Conservation (phyloP, 2,329 filamentous ascomycete species). For the Nothopassalora personata region DNA sequence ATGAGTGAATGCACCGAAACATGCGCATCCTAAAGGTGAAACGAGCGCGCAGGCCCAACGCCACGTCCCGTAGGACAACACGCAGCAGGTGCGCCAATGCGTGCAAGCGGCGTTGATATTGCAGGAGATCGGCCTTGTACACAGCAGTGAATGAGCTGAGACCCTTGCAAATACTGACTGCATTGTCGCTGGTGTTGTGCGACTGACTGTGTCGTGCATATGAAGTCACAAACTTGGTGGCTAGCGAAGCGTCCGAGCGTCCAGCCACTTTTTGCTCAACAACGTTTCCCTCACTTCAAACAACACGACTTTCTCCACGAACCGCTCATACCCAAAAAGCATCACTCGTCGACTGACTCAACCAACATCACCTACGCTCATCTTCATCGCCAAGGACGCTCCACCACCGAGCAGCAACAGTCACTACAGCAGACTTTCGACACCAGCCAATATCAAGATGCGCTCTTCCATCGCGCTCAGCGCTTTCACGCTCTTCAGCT, state of each 20-base stretch:
- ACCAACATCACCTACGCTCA: constrained; percentile 11
- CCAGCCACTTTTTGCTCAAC: neutral
- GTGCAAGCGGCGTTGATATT: neutral
- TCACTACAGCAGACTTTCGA: constrained; percentile 2
- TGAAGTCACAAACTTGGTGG: neutral
- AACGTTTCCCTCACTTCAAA: constrained; percentile 1
- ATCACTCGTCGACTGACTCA: neutral
- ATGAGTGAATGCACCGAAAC: neutral
- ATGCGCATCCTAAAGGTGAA: neutral
- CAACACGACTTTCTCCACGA: neutral
- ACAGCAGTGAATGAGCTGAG: neutral
- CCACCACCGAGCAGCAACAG: constrained; percentile 3
- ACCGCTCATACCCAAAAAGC: neutral
- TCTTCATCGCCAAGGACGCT: neutral
- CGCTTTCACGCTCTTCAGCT: constrained; percentile 22
- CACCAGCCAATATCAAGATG: constrained; percentile 20
- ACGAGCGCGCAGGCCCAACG: neutral
- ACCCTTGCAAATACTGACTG: neutral
- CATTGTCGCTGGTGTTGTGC: neutral
- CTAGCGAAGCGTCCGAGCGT: neutral
- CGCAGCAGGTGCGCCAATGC: neutral
- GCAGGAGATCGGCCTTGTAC: neutral
- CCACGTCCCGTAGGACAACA: neutral
- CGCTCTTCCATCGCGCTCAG: constrained; percentile 23
- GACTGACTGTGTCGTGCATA: neutral